Evolutionary conservation across 2,329 filamentous ascomycete genomes (phyloP), one percentile per base, ranked within the genome.

Genomic region (Cladosporium halotolerans): DNA sequence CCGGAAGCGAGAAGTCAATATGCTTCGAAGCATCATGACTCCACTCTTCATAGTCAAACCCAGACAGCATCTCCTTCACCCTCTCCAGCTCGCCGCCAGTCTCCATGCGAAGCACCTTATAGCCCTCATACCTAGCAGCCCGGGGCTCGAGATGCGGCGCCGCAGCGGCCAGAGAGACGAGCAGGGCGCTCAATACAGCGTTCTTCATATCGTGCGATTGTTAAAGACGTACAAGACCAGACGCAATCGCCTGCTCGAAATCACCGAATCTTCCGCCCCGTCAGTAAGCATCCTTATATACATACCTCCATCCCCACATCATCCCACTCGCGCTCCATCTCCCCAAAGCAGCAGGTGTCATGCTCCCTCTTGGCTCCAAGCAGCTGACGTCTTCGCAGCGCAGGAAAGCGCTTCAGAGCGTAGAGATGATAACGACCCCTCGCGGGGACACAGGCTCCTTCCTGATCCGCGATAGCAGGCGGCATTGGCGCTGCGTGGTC

Each of bases 61-160:
- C 63, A 18, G 68, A 64, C 39, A 74, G 62, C 33, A 72, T 69
- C 32, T 48, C 36, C 18, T 54, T 52, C 50, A 73, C 63, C 18
- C 43, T 40, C 36, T 51, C 47, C 31, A 51, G 31, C 47, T 51
- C 43, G 32, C 43, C 47, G 31, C 47, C 47, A n/a, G 47, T 51
- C 9, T 51, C 47, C 47, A 51, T 51, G 39, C 47, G 47, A 3
- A 51, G 32, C 3, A 73, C 72, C 55, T 71, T 68, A 43, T 69
- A 70, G 32, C 73, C 72, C 59, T 72, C 67, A 57, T 76, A 74
- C 45, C 40, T 51, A 6, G 47, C 47, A 9, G 47, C 47, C 18
- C 47, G 41, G 10, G 47, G 47, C 18, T 43, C 47, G 16, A 51
- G 47, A 32, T 51, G 47, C 34, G 47, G 47, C n/a, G 19, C 14